Evolutionary conservation across 805 yeast genomes (phyloP), one percentile per base, ranked within the genome.

Genomic region (Starmera dryadoides): DNA sequence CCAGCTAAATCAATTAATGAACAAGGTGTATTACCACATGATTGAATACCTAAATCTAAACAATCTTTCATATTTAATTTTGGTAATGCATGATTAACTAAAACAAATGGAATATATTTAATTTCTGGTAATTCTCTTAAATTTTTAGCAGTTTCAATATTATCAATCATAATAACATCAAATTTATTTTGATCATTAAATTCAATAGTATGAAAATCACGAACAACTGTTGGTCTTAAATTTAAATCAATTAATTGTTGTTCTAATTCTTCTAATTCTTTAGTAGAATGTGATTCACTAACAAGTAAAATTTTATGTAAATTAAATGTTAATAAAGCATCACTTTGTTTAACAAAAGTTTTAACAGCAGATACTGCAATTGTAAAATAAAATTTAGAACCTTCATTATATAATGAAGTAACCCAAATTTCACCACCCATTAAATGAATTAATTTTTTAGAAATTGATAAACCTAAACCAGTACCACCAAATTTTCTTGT

Each of bases 361-460:
- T 66, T 66, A 1, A 91, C 85, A 9, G 86, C 86, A 4, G 85
- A 69, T 14, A 86, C 87, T 36, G 81, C 72, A 18, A 86, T 76
- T 0, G 95, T 84, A 61, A 86, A 86, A 60, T 77, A 82, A 58
- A 86, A 86, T 52, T 82, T 80, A 3, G 94, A 84, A 2, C 96
- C 96, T 50, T 73, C 68, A 21, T 89, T 93, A 54, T 79, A 84
- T 43, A 71, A 73, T 1, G 94, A 84, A 18, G 85, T 76, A 20
- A 86, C 95, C 95, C 95, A 86, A 45, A 86, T 86, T 46, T 83
- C 91, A 56, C 95, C 96, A 33, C 95, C 95, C 95, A 87, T 86
- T 47, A 86, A 70, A 53, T 85, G 89, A 53, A 87, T 86, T 49
- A 86, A 71, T 52, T 86, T 87, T 59, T 85, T 86, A 10, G 95